Percentiles rank a stretch among this genome's conserved stretches.
These are phyloP conservation scores for Candida sonorensis DNA, from an alignment of 805 yeast species.

Conservation along the genomic window DNA sequence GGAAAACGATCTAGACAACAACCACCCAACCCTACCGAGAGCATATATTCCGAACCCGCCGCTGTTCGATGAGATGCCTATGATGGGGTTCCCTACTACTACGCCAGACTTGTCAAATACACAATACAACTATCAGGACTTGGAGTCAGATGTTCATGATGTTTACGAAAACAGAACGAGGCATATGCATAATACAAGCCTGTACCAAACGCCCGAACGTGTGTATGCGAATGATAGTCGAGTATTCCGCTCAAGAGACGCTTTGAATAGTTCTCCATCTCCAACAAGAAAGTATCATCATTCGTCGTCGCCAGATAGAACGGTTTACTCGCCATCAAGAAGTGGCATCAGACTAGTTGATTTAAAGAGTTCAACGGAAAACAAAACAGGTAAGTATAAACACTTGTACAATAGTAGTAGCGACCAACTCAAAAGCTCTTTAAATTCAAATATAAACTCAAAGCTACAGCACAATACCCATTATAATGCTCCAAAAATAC, in stretches of 20 bases:
- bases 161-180: too few species aligned
- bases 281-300: slow-evolving; percentile 11
- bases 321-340: slow-evolving; percentile 18
- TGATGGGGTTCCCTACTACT: slow-evolving; percentile 8
- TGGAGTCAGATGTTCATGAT: too few species aligned
- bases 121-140: neutral
- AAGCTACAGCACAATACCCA: too few species aligned
- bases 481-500: slow-evolving; percentile 1
- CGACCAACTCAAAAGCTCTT: too few species aligned
- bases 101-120: neutral
- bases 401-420: too few species aligned
- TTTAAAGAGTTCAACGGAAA: too few species aligned
- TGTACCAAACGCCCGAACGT: slow-evolving; percentile 6
- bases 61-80: slow-evolving; percentile 8
- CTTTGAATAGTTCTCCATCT: slow-evolving; percentile 7
- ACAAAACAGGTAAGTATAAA: too few species aligned
- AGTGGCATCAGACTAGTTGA: too few species aligned
- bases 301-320: slow-evolving; percentile 14
- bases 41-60: slow-evolving; percentile 3
- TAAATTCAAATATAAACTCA: too few species aligned
- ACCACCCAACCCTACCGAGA: slow-evolving; percentile 7
- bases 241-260: slow-evolving; percentile 4
- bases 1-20: too few species aligned
- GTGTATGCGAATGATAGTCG: slow-evolving; percentile 3
- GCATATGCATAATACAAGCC: neutral